Conservation (phyloP, 371 early-diverging fungal species). For the Blakeslea trispora region DNA sequence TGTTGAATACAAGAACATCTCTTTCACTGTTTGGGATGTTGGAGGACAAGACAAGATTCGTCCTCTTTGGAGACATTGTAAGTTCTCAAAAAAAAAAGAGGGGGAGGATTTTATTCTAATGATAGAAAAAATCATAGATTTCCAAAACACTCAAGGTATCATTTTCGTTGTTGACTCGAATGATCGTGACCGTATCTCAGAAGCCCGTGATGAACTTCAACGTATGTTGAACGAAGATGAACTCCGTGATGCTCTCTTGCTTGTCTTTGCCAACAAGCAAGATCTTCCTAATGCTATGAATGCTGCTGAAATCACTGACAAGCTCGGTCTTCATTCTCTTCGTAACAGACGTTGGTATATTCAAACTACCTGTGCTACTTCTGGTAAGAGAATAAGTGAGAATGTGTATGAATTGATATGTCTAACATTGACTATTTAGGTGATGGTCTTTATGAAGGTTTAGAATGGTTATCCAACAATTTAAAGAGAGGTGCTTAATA, state of each 20-base stretch:
- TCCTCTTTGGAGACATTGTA: conserved; percentile 58
- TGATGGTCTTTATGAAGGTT: conserved; percentile 96
- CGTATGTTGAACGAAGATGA: conserved; percentile 94
- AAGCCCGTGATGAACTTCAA: conserved; percentile 86
- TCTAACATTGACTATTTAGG: conserved; percentile 22
- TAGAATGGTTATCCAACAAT: conserved; percentile 71
- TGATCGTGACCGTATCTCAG: conserved; percentile 90
- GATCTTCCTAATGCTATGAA: conserved; percentile 95
- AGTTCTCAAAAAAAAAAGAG: conserved; percentile 16
- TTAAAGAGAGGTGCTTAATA: conserved; percentile 46
- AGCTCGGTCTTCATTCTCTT: conserved; percentile 82
- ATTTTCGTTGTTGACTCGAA: conserved; percentile 96
- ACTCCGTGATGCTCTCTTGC: conserved; percentile 83
- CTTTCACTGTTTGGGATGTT: conserved; percentile 96
- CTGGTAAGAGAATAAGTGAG: conserved; percentile 63
- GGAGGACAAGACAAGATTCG: conserved; percentile 77
- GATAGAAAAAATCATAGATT: conserved; percentile 49
- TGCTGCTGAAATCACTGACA: conserved; percentile 92
- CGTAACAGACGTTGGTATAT: conserved; percentile 93
- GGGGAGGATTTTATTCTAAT: not conserved
- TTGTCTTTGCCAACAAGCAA: conserved; percentile 97
- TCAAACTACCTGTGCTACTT: conserved; percentile 91
- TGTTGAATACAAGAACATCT: conserved; percentile 95
- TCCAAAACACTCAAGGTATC: conserved; percentile 96
- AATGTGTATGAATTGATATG: conserved; percentile 1